phyloP scores from a whole-genome alignment of 108 stramenopile genomes.

The Mediolabrus comicus region DNA sequence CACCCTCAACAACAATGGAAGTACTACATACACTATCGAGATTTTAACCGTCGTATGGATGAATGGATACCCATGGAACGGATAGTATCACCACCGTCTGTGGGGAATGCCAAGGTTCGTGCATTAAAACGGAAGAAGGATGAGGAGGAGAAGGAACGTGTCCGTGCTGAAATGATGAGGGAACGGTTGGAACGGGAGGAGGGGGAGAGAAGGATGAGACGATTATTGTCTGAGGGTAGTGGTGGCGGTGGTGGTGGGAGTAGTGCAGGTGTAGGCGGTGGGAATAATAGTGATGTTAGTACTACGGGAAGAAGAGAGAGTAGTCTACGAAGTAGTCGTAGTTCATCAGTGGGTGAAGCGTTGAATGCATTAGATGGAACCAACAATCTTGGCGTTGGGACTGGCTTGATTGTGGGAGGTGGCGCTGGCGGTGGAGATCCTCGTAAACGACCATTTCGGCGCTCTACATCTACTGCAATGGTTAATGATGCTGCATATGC shows the following conservation, averaged over 20 bases:
- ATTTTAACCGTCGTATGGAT: slow-evolving; percentile 98
- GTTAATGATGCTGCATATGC: slow-evolving; percentile 6
- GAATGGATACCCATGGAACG: slow-evolving; percentile 91
- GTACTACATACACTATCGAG: slow-evolving; percentile 97
- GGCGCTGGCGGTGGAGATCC: neutral
- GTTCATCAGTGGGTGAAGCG: neutral
- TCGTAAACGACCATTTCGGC: slow-evolving; percentile 9
- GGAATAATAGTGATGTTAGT: neutral
- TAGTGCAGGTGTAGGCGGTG: neutral
- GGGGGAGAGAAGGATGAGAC: slow-evolving; percentile 41
- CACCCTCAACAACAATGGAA: slow-evolving; percentile 47
- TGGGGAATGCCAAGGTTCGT: slow-evolving; percentile 83
- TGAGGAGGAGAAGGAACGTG: slow-evolving; percentile 25
- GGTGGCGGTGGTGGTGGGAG: neutral
- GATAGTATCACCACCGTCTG: slow-evolving; percentile 73
- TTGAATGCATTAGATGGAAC: neutral
- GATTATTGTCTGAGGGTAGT: slow-evolving; percentile 12
- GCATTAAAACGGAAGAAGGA: slow-evolving; percentile 63
- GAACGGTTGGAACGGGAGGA: slow-evolving; percentile 23
- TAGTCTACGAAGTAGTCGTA: neutral
- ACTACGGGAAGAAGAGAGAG: neutral
- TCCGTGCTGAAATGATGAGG: neutral
- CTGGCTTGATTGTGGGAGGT: neutral
- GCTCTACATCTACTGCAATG: neutral
- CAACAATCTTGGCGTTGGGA: slow-evolving; percentile 1